These are phyloP conservation scores for Colletotrichum melonis DNA, from an alignment of 2,329 filamentous ascomycete genomes.

Conservation along the genomic window DNA sequence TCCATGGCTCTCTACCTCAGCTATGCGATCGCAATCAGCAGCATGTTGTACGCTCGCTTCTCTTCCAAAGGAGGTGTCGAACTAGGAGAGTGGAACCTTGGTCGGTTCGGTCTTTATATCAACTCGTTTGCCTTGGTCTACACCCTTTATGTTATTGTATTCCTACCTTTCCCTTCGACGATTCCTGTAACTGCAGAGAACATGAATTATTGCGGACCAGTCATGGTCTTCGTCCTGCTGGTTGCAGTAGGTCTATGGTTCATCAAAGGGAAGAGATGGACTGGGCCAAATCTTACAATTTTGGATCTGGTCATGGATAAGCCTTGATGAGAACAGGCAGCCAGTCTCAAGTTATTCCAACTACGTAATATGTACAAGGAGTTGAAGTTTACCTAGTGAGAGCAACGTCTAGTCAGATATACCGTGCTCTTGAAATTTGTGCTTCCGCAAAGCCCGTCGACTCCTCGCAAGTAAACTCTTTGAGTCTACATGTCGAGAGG, in stretches of 20 bases:
- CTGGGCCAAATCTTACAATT: background rate
- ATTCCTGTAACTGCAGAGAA: conserved; percentile 2
- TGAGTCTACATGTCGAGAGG: too few species aligned
- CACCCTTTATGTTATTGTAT: background rate
- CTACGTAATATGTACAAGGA: too few species aligned
- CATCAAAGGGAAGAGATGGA: background rate
- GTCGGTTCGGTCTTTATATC: conserved; percentile 2
- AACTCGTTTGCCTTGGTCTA: conserved; percentile 5
- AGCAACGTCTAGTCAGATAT: too few species aligned
- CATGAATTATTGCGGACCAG: conserved; percentile 16
- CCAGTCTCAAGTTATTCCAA: background rate
- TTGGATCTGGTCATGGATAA: background rate
- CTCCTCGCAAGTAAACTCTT: too few species aligned
- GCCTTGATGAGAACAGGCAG: background rate
- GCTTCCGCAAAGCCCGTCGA: too few species aligned
- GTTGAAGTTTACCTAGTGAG: too few species aligned
- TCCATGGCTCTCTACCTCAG: conserved; percentile 15
- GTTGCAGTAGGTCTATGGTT: background rate
- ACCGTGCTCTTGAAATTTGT: too few species aligned
- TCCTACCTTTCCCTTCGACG: background rate
- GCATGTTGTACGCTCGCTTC: conserved; percentile 3
- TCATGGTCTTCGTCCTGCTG: background rate
- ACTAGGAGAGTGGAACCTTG: conserved; percentile 5
- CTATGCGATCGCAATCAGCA: conserved; percentile 14
- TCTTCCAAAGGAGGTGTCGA: background rate